phyloP scores from a whole-genome alignment of 2,329 filamentous ascomycete genomes.

The Fusarium ambrosium region DNA sequence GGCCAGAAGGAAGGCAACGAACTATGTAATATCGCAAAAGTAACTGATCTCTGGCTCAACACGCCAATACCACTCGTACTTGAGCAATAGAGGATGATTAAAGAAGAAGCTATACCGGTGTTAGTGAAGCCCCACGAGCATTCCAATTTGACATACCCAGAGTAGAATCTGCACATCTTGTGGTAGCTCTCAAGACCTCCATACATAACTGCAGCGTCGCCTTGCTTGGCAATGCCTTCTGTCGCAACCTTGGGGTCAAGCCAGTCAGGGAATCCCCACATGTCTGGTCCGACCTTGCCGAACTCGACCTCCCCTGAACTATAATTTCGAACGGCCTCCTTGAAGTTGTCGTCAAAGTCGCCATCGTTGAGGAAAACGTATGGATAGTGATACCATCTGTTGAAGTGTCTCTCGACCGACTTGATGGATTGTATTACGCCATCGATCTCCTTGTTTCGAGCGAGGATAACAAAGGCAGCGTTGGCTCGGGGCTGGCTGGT shows the following conservation, averaged over 20 bases:
- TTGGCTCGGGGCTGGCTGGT: constrained; percentile 86
- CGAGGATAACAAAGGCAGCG: constrained; percentile 94
- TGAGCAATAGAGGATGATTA: constrained; percentile 92
- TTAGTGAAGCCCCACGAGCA: constrained; percentile 29
- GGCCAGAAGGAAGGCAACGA: constrained; percentile 44
- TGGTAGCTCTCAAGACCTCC: constrained; percentile 99
- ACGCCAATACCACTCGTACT: constrained; percentile 99
- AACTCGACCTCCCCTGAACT: constrained; percentile 92
- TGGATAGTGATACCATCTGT: constrained; percentile 98
- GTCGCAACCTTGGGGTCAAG: constrained; percentile 93
- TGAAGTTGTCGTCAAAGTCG: constrained; percentile 96
- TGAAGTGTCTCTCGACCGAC: constrained; percentile 98
- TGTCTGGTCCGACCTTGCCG: constrained; percentile 88
- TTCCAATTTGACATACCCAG: constrained; percentile 73
- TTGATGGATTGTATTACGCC: constrained; percentile 97
- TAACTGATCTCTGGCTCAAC: constrained; percentile 99
- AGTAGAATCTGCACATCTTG: constrained; percentile 99
- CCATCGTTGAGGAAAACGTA: constrained; percentile 99
- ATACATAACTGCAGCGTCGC: constrained; percentile 98
- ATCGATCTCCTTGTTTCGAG: constrained; percentile 95
- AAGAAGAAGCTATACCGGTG: constrained; percentile 81
- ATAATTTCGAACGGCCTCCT: constrained; percentile 87
- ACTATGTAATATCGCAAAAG: constrained; percentile 99
- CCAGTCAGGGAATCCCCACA: constrained; percentile 99
- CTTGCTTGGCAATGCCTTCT: constrained; percentile 96